phyloP scores from a whole-genome alignment of 768 basidiomycete species.

The Gloeostereum incarnatum region DNA sequence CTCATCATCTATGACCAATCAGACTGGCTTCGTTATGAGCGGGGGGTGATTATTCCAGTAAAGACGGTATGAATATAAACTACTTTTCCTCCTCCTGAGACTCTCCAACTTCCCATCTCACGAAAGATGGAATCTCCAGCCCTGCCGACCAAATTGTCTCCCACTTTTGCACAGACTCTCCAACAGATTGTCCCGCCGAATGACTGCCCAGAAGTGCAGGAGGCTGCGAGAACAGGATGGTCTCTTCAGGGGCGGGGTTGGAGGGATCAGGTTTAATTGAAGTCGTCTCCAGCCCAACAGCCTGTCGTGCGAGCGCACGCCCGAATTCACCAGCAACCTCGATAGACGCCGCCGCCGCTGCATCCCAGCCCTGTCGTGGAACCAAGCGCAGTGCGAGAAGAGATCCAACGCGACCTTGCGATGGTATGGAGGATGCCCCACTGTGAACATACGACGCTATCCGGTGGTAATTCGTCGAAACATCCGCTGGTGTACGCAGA shows the following conservation, averaged over 20 bases:
- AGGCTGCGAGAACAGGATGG: conserved; percentile 60
- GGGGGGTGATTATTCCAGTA: too few species aligned
- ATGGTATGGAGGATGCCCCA: conserved; percentile 26
- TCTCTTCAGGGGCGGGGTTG: conserved; percentile 25
- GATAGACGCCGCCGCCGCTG: conserved; percentile 38
- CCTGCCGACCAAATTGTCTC: conserved; percentile 30
- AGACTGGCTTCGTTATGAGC: too few species aligned
- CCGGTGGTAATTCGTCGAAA: conserved; percentile 28
- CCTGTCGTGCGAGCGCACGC: conserved; percentile 75
- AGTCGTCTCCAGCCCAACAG: conserved; percentile 71
- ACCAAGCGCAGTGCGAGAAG: conserved; percentile 48
- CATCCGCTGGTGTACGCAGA: conserved; percentile 19
- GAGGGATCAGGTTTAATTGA: conserved; percentile 23
- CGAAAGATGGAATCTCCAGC: conserved; percentile 16
- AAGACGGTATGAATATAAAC: neutral
- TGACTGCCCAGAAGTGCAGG: conserved; percentile 69
- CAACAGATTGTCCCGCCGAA: conserved; percentile 28
- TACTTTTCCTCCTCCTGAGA: conserved; percentile 12
- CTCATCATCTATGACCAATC: too few species aligned
- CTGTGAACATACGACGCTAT: conserved; percentile 60
- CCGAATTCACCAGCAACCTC: conserved; percentile 55
- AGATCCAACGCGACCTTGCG: conserved; percentile 50
- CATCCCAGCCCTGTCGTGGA: conserved; percentile 32
- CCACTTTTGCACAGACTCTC: conserved; percentile 45
- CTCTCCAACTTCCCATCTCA: conserved; percentile 20